Base-by-base conservation (phyloP, 129 eudicot genomes). In the Cynara cardunculus region DNA sequence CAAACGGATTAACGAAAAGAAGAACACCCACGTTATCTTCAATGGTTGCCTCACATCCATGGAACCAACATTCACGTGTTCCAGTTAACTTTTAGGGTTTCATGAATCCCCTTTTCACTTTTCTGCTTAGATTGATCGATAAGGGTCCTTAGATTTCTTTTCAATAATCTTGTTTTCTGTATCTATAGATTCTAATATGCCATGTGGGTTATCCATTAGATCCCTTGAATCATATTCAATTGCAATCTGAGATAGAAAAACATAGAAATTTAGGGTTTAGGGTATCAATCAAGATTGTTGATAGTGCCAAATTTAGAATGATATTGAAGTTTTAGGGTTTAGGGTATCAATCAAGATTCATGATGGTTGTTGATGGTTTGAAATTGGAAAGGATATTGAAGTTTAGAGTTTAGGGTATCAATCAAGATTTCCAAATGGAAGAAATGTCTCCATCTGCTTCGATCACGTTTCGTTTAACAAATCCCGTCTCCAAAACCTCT, bases 31-130 rank as follows among this genome's bases (percentile, higher is more conserved):
- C 14, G 39, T 82, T 59, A 31, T 76, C 56, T 84, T 71, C 46
- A 32, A 87, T 77, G 87, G 90, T 62, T 80, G 92, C 85, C 5
- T 88, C 76, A 85, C 89, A 88, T 91, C 92, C 90, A 85, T 83
- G 96, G 77, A 75, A 85, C 82, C 87, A 74, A 83, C 32, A 82
- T 77, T 77, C 81, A 77, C 64, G 21, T 65, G 73, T 35, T 35
- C 67, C 75, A 69, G 9, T 80, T 34, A 74, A 62, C 82, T 84
- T 84, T 77, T 76, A 74, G 75, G 68, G 37, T 81, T 80, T 78
- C 68, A 41, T 78, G 82, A 78, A 78, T 39, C 28, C 75, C 21
- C 69, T 69, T 69, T 79, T 79, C 49, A 70, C 13, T 78, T 78
- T 69, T 41, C 32, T 53, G 49, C 41, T 19, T 69, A 69, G n/a